Base-by-base conservation (phyloP, 495 filamentous ascomycete species). In the Hypoxylon trugodes region DNA sequence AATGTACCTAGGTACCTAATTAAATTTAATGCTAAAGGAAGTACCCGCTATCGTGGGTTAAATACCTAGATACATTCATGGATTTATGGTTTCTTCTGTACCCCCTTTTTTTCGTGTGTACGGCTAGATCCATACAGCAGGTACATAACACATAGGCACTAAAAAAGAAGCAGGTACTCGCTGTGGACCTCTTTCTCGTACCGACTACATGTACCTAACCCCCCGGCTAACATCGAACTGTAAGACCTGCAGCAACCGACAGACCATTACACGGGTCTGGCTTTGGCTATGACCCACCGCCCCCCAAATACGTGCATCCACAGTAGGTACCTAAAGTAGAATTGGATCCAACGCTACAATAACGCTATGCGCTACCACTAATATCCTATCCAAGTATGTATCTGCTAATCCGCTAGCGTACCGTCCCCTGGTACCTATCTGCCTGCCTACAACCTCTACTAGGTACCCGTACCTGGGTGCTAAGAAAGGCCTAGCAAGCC, bases 301-400 rank as follows among this genome's bases (percentile, higher is more conserved):
- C 42, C 22, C 28, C 28, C n/a, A 15, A 18, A 15, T 25, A 46
- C 30, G 21, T 25, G 40, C 40, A 43, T 43, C 32, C 8, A 12
- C 19, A 40, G 13, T 40, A 40, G 37, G 37, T 40, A 40, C 37
- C 9, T 18, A 25, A 30, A 47, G 35, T 52, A 61, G 42, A 61
- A 61, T 61, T 61, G 59, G 49, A 41, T 61, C 51, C 59, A 40
- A 61, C 57, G 55, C 58, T 62, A 55, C 52, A 26, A 48, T 12
- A 38, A 38, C 36, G 36, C 36, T 38, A 38, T 15, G 36, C n/a
- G n/a, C n/a, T n/a, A n/a, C n/a, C n/a, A n/a, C n/a, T n/a, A n/a
- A n/a, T n/a, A n/a, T n/a, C n/a, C n/a, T n/a, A n/a, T n/a, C n/a
- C n/a, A n/a, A n/a, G n/a, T n/a, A n/a, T n/a, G 18, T 48, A 48